Evolutionary conservation across 2,329 filamentous ascomycete species (phyloP).

Genomic region (Colletotrichum higginsianum): DNA sequence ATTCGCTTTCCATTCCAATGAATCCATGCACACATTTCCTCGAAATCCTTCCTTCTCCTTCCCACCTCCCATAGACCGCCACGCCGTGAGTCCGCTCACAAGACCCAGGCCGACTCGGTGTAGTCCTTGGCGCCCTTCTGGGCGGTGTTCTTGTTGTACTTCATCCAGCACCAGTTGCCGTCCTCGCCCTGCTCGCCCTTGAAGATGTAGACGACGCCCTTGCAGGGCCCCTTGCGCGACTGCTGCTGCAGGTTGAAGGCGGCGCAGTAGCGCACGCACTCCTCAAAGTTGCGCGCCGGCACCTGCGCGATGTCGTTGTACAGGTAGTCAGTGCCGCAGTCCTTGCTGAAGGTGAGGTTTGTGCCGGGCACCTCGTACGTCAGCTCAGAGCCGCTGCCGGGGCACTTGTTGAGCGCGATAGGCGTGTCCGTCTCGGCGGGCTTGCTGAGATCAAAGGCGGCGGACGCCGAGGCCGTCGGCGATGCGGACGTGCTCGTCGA

Average conservation of each 20-base stretch:
- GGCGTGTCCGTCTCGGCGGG: constrained; percentile 33
- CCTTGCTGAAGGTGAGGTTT: constrained; percentile 38
- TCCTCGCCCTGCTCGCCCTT: constrained; percentile 28
- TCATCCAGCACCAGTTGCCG: constrained; percentile 34
- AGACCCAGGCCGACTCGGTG: constrained; percentile 35
- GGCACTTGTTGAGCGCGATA: constrained; percentile 29
- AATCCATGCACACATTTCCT: neutral
- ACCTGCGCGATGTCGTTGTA: constrained; percentile 37
- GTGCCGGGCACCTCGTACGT: constrained; percentile 34
- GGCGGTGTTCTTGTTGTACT: constrained; percentile 36
- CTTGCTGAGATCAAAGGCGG: constrained; percentile 28
- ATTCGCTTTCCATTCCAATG: constrained; percentile 1
- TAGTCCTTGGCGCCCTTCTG: constrained; percentile 27
- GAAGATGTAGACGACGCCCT: constrained; percentile 31
- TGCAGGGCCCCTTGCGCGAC: constrained; percentile 30
- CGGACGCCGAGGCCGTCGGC: neutral
- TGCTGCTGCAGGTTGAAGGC: constrained; percentile 34
- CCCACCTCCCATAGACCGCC: too few species aligned
- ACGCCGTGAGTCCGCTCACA: neutral
- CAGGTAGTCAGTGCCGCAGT: constrained; percentile 35
- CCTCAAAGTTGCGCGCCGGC: constrained; percentile 34
- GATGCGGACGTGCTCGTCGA: neutral
- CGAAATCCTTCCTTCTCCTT: too few species aligned
- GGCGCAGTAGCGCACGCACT: constrained; percentile 36
- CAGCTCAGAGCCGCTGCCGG: constrained; percentile 6